Base-by-base conservation (phyloP, 2,329 filamentous ascomycete genomes). In the Graphilbum fragrans region DNA sequence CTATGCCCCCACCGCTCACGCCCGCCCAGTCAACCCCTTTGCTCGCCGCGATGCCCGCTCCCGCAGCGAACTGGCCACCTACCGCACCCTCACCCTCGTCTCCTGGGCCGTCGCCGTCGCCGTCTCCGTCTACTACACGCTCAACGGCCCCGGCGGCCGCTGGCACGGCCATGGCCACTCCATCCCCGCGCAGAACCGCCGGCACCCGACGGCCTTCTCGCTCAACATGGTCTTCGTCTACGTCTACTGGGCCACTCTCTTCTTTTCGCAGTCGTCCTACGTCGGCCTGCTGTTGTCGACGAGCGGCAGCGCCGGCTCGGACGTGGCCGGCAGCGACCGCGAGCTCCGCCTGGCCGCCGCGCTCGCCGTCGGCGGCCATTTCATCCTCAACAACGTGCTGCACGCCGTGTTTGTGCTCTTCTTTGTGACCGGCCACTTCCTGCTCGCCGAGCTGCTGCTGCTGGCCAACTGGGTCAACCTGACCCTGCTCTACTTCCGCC, bases 401-500 rank as follows among this genome's bases (percentile, higher is more conserved):
- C 76, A 86, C 59, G 82, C 88, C 50, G 77, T 74, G 51, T 94
- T 87, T 59, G 74, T 93, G 52, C 77, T 88, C 66, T 75, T 94
- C 47, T 94, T 90, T 67, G 80, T 84, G 41, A 77, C 80, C 52
- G 75, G 69, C 38, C 72, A 82, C 59, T 92, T 88, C 64, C 71
- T 75, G 66, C 77, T 79, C 61, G 78, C 84, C 10, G 82, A 90
- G 64, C 46, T 93, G 37, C 70, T 94, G 39, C 64, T 93, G 45
- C 63, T 87, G 48, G 58, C 84, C 65, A 92, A 94, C 66, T 84
- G 92, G 58, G 66, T 86, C 67, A 93, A 93, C 60, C 72, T 94
- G 41, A 72, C 72, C 9, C 69, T 73, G 29, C 72, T 88, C 25
- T 94, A 94, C 65, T 87, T 90, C 73, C 78, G 82, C 47, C 81